Evolutionary conservation across 768 basidiomycete genomes (phyloP).

Genomic region (Termitomyces titanicus): DNA sequence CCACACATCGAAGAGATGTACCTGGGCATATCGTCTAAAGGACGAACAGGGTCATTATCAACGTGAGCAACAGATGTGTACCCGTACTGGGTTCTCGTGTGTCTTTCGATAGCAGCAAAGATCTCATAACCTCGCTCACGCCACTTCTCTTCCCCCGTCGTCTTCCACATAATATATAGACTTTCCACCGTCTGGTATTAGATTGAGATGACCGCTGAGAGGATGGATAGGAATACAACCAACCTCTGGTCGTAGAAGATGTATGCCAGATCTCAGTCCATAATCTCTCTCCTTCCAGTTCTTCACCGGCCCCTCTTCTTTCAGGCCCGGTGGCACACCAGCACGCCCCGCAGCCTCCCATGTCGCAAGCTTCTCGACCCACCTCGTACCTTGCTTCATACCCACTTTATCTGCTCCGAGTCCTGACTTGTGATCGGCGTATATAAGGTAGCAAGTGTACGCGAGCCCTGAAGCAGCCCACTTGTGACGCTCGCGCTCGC

Average conservation of each 20-base stretch:
- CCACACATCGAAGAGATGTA: constrained; percentile 23
- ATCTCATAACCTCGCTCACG: constrained; percentile 69
- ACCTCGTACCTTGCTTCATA: constrained; percentile 37
- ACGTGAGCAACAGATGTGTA: constrained; percentile 55
- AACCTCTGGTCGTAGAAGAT: constrained; percentile 69
- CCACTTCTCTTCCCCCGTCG: constrained; percentile 64
- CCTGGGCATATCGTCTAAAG: constrained; percentile 73
- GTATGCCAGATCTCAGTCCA: constrained; percentile 28
- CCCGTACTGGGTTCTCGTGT: constrained; percentile 51
- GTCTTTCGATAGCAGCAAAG: constrained; percentile 58
- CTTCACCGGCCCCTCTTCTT: constrained; percentile 24
- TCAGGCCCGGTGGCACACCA: constrained; percentile 44
- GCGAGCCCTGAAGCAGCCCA: constrained; percentile 74
- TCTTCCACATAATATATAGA: constrained; percentile 65
- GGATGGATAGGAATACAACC: constrained; percentile 12
- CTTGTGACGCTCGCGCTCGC: constrained; percentile 44
- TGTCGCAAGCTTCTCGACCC: constrained; percentile 42
- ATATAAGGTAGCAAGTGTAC: constrained; percentile 63
- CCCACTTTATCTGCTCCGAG: constrained; percentile 57
- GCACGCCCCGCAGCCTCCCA: constrained; percentile 42
- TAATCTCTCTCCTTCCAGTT: constrained; percentile 48
- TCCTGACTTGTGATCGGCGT: constrained; percentile 63
- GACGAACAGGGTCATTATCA: constrained; percentile 27
- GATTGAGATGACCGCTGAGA: neutral
- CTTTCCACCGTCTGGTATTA: constrained; percentile 62